Percentiles rank a stretch among this genome's conserved stretches.
Conservation (phyloP, 2,329 filamentous ascomycete species). For the Cadophora sp. region DNA sequence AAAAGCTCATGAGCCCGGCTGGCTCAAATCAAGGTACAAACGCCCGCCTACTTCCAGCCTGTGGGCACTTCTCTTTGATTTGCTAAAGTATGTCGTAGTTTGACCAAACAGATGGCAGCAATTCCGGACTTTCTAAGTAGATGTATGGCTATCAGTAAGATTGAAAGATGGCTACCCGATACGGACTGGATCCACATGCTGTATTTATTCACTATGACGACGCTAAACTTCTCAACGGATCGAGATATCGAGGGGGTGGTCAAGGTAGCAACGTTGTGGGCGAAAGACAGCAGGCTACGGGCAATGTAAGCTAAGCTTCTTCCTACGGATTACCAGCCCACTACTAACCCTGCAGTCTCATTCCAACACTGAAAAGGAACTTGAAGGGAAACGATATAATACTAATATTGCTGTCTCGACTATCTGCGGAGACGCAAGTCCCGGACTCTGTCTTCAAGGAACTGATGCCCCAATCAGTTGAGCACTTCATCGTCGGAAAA, state of each 20-base stretch:
- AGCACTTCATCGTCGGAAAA: neutral
- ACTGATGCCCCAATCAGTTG: neutral
- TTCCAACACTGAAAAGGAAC: neutral
- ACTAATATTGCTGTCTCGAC: neutral
- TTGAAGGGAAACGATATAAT: slow-evolving; percentile 4
- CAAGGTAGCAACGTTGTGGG: neutral
- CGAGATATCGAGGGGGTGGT: neutral
- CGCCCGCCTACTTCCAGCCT: neutral
- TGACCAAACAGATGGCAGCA: neutral
- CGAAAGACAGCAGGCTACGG: neutral
- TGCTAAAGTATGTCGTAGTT: neutral
- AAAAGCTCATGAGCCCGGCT: neutral
- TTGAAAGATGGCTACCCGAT: neutral
- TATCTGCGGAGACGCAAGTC: neutral
- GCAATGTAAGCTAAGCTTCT: neutral
- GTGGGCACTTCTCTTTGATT: neutral
- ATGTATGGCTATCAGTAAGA: neutral
- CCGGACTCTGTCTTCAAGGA: neutral
- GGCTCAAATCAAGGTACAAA: neutral
- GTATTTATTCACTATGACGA: neutral
- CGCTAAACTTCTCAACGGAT: neutral
- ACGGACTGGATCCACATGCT: neutral
- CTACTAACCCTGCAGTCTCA: neutral
- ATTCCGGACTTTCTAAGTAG: neutral
- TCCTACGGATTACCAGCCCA: neutral